A percentile compares a stretch with the other conserved stretches of the same genome.
These are phyloP conservation scores for Brettanomyces naardenensis DNA, from an alignment of 805 yeast genomes.

Conservation along the genomic window DNA sequence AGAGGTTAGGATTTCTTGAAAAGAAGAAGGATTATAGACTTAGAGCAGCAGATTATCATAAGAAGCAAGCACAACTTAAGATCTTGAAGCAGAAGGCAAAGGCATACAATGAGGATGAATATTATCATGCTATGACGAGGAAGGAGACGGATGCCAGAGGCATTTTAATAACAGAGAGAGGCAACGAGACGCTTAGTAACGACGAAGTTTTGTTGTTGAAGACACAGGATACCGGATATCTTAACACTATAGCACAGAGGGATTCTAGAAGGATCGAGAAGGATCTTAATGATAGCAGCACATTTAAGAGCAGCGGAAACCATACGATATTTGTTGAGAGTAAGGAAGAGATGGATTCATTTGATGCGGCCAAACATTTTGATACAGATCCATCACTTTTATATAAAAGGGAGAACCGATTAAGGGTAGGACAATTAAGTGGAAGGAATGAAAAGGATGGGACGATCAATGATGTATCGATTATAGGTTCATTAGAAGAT, in stretches of 20 bases:
- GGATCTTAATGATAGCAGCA: slow-evolving; percentile 39
- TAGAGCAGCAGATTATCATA: slow-evolving; percentile 49
- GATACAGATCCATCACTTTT: slow-evolving; percentile 61
- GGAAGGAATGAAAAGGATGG: slow-evolving; percentile 24
- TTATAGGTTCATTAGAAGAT: slow-evolving; percentile 13
- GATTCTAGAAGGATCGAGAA: slow-evolving; percentile 61
- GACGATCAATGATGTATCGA: slow-evolving; percentile 20
- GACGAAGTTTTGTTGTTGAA: slow-evolving; percentile 80
- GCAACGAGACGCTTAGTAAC: slow-evolving; percentile 47
- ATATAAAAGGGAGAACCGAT: slow-evolving; percentile 61
- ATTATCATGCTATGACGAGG: slow-evolving; percentile 86
- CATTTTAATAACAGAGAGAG: slow-evolving; percentile 57
- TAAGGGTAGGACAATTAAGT: slow-evolving; percentile 52
- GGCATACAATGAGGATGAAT: slow-evolving; percentile 87
- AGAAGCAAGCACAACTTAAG: slow-evolving; percentile 58
- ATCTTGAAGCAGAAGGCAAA: slow-evolving; percentile 65
- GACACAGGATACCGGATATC: slow-evolving; percentile 85
- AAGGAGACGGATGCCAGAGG: slow-evolving; percentile 65
- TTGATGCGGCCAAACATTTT: slow-evolving; percentile 60
- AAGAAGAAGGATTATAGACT: slow-evolving; percentile 78
- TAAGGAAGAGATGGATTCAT: slow-evolving; percentile 43
- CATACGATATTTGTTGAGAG: slow-evolving; percentile 84
- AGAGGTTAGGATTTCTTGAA: slow-evolving; percentile 77
- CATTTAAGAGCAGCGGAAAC: slow-evolving; percentile 49
- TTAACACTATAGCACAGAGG: slow-evolving; percentile 65